Base-by-base conservation (phyloP, 2,329 filamentous ascomycete species). In the Pseudogymnoascus sp. region DNA sequence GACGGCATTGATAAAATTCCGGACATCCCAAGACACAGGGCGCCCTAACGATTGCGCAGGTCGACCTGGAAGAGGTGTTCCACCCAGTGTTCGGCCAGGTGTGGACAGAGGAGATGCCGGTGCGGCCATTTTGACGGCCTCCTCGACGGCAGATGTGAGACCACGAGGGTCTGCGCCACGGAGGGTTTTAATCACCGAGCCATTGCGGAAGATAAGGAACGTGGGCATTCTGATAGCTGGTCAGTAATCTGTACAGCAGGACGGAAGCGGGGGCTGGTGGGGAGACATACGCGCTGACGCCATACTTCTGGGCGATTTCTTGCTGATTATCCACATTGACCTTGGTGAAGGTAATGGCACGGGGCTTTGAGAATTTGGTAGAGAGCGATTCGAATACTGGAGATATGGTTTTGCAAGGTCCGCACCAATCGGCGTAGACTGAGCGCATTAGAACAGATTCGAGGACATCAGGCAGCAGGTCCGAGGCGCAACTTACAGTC, bases 401-500 rank as follows among this genome's bases (percentile, higher is more conserved):
- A 59, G 90, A 90, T 67, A 97, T 95, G 73, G 88, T 84, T 78
- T 95, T 95, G 84, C 92, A 97, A 71, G 93, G 92, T 62, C 88
- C 89, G 75, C 92, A 97, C 90, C 91, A 96, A 77, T 95, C 90
- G 74, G 93, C 93, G 73, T 94, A 95, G 81, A 97, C 91, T 95
- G 70, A 59, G 69, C 39, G 10, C 41, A 60, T 64, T 67, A 73
- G 72, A 75, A 69, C 35, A 7, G 31, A 8, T n/a, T 42, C 33
- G 61, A 60, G 66, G 61, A 67, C 58, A 63, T 64, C 59, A 65
- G 63, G 44, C 42, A 51, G 44, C 31, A 68, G 61, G 63, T 44
- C 60, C 60, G 35, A 55, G 70, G 64, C 67, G 58, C 59, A 64
- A 78, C 86, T 77, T 83, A 96, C 92, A 97, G 78, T 97, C 94